Percentiles rank a stretch among this genome's conserved stretches.
Conservation (phyloP, 257 asterid genomes). For the Plantago major region DNA sequence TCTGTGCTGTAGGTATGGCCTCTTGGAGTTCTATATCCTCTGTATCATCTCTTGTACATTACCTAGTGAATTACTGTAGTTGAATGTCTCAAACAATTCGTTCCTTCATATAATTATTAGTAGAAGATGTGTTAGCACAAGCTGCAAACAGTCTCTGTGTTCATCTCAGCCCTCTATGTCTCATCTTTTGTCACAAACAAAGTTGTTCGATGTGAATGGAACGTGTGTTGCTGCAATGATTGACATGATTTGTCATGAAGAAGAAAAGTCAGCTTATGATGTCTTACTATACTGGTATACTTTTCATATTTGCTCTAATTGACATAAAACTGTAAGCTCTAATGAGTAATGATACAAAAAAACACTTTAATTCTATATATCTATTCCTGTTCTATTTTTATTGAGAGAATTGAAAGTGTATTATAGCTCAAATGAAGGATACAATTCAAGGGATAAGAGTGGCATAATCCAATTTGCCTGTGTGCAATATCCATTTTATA, state of each 20-base stretch:
- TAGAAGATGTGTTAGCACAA: background rate
- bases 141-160: background rate
- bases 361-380: no score
- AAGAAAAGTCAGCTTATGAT: background rate
- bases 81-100: conserved; percentile 4
- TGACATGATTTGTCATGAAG: background rate
- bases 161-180: background rate
- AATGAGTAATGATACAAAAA: background rate
- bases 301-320: background rate
- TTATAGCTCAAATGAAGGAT: no score
- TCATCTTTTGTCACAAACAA: background rate
- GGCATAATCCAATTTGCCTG: no score
- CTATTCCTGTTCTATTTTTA: no score
- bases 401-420: no score
- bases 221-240: background rate
- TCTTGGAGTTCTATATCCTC: conserved; percentile 9
- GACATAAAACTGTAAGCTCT: conserved; percentile 1
- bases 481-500: no score
- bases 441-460: no score
- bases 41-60: conserved; percentile 33
- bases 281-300: background rate
- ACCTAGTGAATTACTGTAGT: conserved; percentile 4
- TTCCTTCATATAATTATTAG: background rate
- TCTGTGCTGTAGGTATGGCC: conserved; percentile 16
- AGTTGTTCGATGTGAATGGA: background rate